Conservation (phyloP, 2,329 filamentous ascomycete genomes). For the Cladophialophora psammophila region DNA sequence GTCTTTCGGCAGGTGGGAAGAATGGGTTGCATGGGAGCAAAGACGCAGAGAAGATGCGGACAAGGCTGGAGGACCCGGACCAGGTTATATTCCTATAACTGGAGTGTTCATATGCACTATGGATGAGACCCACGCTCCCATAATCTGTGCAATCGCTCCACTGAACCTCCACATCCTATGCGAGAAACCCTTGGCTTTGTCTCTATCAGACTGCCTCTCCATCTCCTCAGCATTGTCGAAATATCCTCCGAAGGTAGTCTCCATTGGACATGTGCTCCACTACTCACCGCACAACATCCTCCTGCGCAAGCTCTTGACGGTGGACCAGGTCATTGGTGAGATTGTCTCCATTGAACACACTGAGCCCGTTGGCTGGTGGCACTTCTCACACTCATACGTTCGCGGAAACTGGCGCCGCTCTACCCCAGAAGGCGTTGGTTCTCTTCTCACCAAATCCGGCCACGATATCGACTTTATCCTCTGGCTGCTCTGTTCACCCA, state of each 20-base stretch:
- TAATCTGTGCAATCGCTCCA: conserved; percentile 75
- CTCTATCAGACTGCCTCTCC: conserved; percentile 75
- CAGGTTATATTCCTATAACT: conserved; percentile 56
- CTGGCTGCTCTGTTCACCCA: conserved; percentile 85
- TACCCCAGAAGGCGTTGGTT: conserved; percentile 73
- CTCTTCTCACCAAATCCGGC: conserved; percentile 91
- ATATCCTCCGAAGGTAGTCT: conserved; percentile 68
- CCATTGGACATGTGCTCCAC: conserved; percentile 89
- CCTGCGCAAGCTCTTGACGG: conserved; percentile 77
- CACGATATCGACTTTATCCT: conserved; percentile 94
- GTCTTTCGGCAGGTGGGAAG: conserved; percentile 74
- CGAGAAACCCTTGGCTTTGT: conserved; percentile 91
- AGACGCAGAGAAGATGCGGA: conserved; percentile 63
- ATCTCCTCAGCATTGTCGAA: conserved; percentile 41
- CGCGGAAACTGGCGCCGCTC: conserved; percentile 91
- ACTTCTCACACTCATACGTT: conserved; percentile 90
- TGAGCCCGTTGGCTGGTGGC: conserved; percentile 96
- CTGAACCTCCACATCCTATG: conserved; percentile 83
- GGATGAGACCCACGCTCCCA: conserved; percentile 86
- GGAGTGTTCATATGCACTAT: conserved; percentile 77
- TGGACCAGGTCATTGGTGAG: conserved; percentile 80
- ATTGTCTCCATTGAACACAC: conserved; percentile 87
- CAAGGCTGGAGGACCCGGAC: conserved; percentile 53
- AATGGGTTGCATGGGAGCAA: conserved; percentile 74
- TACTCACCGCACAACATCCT: conserved; percentile 94